Conservation (phyloP, 345 rosid species). For the Iberis pinnata region DNA sequence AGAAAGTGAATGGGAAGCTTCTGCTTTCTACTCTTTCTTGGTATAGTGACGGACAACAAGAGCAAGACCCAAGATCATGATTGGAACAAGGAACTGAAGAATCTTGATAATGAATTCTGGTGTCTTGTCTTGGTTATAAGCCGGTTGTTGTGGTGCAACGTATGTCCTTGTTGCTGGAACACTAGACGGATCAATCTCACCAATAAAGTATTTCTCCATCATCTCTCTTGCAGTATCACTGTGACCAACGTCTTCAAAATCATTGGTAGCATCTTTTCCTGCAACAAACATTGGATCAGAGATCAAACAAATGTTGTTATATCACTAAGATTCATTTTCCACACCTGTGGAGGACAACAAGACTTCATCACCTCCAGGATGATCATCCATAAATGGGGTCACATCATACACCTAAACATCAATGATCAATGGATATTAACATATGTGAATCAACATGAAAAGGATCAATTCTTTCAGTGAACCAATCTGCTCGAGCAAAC, state of each 20-base stretch:
- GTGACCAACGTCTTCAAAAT: constrained; percentile 95
- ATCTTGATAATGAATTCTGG: constrained; percentile 63
- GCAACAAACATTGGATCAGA: neutral
- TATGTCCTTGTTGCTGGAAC: constrained; percentile 51
- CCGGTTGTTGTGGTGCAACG: constrained; percentile 43
- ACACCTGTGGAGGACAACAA: constrained; percentile 84
- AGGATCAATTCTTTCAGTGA: too few species aligned
- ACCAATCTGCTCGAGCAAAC: neutral
- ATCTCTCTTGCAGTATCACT: constrained; percentile 82
- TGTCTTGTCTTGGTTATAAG: constrained; percentile 51
- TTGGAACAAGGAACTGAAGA: constrained; percentile 81
- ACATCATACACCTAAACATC: constrained; percentile 89
- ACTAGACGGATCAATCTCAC: constrained; percentile 55
- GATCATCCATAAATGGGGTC: constrained; percentile 95
- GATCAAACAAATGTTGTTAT: neutral
- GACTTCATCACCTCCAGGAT: constrained; percentile 98
- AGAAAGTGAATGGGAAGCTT: constrained; percentile 1
- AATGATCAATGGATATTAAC: too few species aligned
- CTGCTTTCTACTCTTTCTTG: constrained; percentile 60
- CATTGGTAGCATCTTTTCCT: constrained; percentile 92
- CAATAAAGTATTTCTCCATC: constrained; percentile 68
- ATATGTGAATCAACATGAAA: too few species aligned
- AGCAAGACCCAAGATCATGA: constrained; percentile 78
- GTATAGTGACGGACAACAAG: constrained; percentile 62
- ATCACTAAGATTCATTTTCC: neutral